A percentile compares a stretch with the other conserved stretches of the same genome.
Conservation (phyloP, 306 rosid genomes). For the Senna siamea region DNA sequence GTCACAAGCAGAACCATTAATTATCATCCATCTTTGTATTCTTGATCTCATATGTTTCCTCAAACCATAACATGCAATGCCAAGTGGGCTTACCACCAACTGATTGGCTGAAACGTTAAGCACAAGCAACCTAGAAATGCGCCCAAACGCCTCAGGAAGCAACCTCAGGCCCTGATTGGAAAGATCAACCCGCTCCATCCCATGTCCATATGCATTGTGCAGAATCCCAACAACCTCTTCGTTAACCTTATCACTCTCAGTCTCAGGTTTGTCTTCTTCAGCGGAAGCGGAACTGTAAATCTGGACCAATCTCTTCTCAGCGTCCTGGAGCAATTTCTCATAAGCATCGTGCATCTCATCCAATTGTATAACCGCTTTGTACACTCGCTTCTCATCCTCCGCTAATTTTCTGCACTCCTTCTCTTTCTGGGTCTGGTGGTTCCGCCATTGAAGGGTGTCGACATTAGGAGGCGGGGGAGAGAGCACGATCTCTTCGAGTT, state of each 20-base stretch:
- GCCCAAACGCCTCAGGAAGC: constrained; percentile 90
- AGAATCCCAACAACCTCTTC: constrained; percentile 86
- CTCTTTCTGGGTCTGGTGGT: constrained; percentile 65
- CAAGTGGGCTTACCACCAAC: constrained; percentile 53
- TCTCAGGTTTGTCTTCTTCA: constrained; percentile 5
- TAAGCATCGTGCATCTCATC: constrained; percentile 88
- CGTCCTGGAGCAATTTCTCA: constrained; percentile 75
- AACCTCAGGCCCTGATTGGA: constrained; percentile 56
- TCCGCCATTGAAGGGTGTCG: constrained; percentile 67
- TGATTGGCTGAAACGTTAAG: constrained; percentile 73
- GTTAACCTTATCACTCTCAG: constrained; percentile 46
- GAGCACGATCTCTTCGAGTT: constrained; percentile 67
- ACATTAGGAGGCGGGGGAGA: constrained; percentile 68
- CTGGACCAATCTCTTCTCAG: constrained; percentile 70
- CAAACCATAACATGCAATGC: too few relatives aligned
- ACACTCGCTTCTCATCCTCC: constrained; percentile 62
- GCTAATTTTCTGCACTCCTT: constrained; percentile 53
- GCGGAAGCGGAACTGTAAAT: constrained; percentile 58
- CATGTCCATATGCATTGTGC: constrained; percentile 69
- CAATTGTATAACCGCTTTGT: constrained; percentile 64
- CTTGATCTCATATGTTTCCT: background rate
- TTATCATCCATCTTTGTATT: background rate
- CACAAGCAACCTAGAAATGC: constrained; percentile 59
- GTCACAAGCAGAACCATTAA: background rate
- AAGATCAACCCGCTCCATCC: constrained; percentile 62